Evolutionary conservation across 2,329 filamentous ascomycete genomes (phyloP).

Genomic region (Cytospora leucostoma): DNA sequence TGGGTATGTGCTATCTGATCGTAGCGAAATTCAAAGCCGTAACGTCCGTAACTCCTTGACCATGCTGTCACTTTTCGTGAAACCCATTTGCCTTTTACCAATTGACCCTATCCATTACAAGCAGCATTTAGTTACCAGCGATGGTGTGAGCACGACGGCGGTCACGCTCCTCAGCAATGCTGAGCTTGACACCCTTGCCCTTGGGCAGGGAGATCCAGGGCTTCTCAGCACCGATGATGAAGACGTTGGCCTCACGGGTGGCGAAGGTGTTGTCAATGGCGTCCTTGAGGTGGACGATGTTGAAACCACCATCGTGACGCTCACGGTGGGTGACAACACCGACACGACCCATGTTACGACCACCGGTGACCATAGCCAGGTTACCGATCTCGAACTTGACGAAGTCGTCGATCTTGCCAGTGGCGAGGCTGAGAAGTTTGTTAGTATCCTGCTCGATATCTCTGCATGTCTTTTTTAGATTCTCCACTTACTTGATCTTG

Average conservation of each 20-base stretch:
- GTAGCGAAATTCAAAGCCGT: conserved; percentile 28
- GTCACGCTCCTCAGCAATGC: conserved; percentile 98
- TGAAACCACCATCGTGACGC: conserved; percentile 99
- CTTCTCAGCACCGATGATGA: conserved; percentile 98
- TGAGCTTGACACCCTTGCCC: conserved; percentile 99
- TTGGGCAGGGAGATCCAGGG: conserved; percentile 99
- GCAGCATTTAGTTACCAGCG: conserved; percentile 50
- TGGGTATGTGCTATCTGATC: conserved; percentile 27
- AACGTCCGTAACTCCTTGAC: conserved; percentile 29
- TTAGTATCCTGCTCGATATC: not conserved
- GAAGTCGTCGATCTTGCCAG: conserved; percentile 97
- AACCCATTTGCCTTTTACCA: conserved; percentile 25
- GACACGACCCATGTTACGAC: conserved; percentile 99
- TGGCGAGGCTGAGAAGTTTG: conserved; percentile 57
- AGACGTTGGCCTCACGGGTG: conserved; percentile 99
- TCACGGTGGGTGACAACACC: conserved; percentile 99
- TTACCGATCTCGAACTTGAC: conserved; percentile 98
- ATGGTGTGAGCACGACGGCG: conserved; percentile 75
- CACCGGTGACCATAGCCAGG: conserved; percentile 98
- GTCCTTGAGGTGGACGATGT: conserved; percentile 99
- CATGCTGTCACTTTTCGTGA: conserved; percentile 29
- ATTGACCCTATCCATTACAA: conserved; percentile 27
- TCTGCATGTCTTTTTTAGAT: too few species aligned
- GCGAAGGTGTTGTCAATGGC: conserved; percentile 99
- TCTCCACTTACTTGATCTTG: conserved; percentile 74